Percentiles rank a stretch among this genome's conserved stretches.
phyloP scores from a whole-genome alignment of 768 basidiomycete species.

The Russula virescens region DNA sequence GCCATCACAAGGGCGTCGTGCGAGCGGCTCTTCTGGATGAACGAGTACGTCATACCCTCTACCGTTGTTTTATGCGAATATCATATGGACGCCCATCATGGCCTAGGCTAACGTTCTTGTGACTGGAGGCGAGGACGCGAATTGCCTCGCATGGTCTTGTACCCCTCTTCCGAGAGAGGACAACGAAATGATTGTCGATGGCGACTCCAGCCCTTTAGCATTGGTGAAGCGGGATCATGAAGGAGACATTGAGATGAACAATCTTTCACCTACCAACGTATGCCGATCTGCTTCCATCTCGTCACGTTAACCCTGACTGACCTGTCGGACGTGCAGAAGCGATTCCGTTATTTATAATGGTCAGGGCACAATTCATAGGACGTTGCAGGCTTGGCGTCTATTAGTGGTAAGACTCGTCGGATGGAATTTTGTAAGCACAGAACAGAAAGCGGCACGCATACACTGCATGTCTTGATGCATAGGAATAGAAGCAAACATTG shows the following conservation, averaged over 20 bases:
- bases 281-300: not conserved
- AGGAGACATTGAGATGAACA: constrained; percentile 21
- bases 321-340: not conserved
- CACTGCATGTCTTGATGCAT: constrained; percentile 6
- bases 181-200: constrained; percentile 8
- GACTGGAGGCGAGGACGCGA: constrained; percentile 34
- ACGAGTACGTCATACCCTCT: constrained; percentile 23
- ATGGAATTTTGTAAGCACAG: not conserved
- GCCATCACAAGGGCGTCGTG: constrained; percentile 32
- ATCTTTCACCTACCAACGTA: constrained; percentile 11
- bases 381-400: too few relatives aligned
- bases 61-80: not conserved
- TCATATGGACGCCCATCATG: not conserved
- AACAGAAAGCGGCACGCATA: not conserved
- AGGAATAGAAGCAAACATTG: too few relatives aligned
- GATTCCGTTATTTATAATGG: constrained; percentile 7
- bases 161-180: constrained; percentile 17
- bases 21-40: constrained; percentile 33
- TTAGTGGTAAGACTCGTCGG: too few relatives aligned
- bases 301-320: not conserved
- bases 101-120: constrained; percentile 32
- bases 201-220: not conserved
- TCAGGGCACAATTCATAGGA: too few relatives aligned
- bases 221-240: constrained; percentile 21
- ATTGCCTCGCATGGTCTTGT: constrained; percentile 31